Evolutionary conservation across 352 stramenopile genomes (phyloP), one percentile per base, ranked within the genome.

Genomic region (Blastocystis sp.): DNA sequence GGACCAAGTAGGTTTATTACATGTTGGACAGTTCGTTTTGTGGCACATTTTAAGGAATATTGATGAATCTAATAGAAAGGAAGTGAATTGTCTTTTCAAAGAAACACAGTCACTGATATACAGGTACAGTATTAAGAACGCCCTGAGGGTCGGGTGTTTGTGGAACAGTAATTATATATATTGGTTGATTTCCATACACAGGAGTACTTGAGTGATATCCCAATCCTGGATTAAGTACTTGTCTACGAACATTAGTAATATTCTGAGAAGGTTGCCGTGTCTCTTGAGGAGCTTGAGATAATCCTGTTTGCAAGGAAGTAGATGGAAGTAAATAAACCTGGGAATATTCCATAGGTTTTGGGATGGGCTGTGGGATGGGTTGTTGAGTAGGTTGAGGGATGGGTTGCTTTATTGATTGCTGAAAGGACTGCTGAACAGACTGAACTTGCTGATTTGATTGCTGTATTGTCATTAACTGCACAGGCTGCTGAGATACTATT

Each of bases 1-100:
- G 9, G 42, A 33, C 78, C 78, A 89, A 57, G 78, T 89, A 17
- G 78, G 78, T 7, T 89, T 89, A 40, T 89, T 77, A 42, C 78
- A 89, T 11, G 15, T 56, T 9, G 60, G 57, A 44, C 78, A 89
- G 17, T 37, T 64, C 33, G 78, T 78, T 44, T 77, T 57, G 19
- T 78, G 56, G 19, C 78, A 89, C 78, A 89, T 89, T 17, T 51
- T 11, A 40, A 13, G 64, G 13, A n/a, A 35, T 66, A 89, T 73
- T 58, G 4, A 78, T 0, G 57, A 48, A 27, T 59, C 19, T 53
- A 0, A 78, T 15, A 57, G 22, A 48, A 57, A 56, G 57, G 19
- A 35, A 59, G 66, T 35, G 44, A 53, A 22, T 33, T 78, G 33
- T 27, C 57, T 78, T 5, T 27, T 22, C 22, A 40, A 24, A 24